Conservation (phyloP, 2,329 filamentous ascomycete species). For the Ceratocystiopsis sp. region DNA sequence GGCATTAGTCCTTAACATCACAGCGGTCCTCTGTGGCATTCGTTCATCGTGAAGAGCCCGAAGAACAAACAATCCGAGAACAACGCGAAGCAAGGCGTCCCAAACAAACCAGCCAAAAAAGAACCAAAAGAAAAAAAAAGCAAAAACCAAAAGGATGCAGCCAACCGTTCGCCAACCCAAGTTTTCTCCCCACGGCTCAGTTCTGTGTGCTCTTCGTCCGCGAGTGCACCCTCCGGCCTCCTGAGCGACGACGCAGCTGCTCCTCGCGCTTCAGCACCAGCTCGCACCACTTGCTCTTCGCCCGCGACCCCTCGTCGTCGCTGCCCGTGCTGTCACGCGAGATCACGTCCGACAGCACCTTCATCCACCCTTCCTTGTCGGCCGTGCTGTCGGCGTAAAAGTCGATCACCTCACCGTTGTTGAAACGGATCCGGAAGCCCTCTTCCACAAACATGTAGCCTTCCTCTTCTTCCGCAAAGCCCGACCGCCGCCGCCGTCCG, state of each 20-base stretch:
- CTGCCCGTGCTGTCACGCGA: constrained; percentile 30
- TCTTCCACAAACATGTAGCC: constrained; percentile 99
- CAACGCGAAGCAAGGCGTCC: constrained; percentile 10
- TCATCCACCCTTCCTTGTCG: constrained; percentile 93
- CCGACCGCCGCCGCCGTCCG: constrained; percentile 74
- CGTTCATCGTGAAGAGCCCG: constrained; percentile 2
- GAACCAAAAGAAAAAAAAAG: background rate
- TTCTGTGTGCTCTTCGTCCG: constrained; percentile 41
- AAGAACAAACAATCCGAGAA: constrained; percentile 2
- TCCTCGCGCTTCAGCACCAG: constrained; percentile 48
- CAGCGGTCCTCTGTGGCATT: constrained; percentile 1
- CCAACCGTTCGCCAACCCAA: background rate
- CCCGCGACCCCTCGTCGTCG: constrained; percentile 25
- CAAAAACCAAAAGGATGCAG: no score
- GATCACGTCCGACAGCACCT: constrained; percentile 57
- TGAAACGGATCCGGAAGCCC: constrained; percentile 95
- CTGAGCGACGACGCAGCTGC: constrained; percentile 35
- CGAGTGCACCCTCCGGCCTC: constrained; percentile 34
- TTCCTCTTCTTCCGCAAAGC: constrained; percentile 95
- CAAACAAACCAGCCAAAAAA: constrained; percentile 5
- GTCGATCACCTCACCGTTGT: constrained; percentile 95
- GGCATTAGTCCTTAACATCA: constrained; percentile 3
- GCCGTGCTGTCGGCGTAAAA: constrained; percentile 84
- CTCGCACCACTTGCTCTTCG: constrained; percentile 48
- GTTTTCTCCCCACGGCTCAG: constrained; percentile 2